A percentile compares a stretch with the other conserved stretches of the same genome.
Conservation (phyloP, 2,329 filamentous ascomycete genomes). For the Gnomoniopsis sp. region DNA sequence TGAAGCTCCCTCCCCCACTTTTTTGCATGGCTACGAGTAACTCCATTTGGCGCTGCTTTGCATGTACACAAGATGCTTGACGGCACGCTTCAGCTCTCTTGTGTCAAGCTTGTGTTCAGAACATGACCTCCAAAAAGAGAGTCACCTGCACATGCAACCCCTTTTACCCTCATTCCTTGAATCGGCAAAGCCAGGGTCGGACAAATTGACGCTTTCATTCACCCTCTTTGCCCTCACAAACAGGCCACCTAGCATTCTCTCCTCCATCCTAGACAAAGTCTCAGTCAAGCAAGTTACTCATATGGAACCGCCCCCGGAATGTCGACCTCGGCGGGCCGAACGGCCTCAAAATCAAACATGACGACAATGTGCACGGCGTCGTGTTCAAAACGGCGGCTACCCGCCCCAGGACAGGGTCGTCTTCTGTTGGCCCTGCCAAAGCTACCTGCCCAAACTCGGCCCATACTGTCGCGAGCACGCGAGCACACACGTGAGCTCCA, state of each 20-base stretch:
- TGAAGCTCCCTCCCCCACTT: too few species aligned
- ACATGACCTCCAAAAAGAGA: neutral
- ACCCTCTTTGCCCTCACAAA: neutral
- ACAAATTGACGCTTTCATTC: neutral
- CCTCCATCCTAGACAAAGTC: neutral
- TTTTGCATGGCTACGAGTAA: too few species aligned
- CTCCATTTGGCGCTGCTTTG: too few species aligned
- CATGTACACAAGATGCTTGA: too few species aligned
- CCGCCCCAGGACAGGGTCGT: neutral
- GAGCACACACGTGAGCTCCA: slow-evolving; percentile 22
- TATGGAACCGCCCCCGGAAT: slow-evolving; percentile 16
- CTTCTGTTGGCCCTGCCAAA: neutral
- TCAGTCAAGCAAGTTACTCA: slow-evolving; percentile 1
- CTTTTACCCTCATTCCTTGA: neutral
- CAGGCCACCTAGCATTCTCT: neutral
- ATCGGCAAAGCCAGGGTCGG: neutral
- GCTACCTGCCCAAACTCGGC: neutral
- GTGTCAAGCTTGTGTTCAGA: neutral
- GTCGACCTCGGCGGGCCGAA: slow-evolving; percentile 14
- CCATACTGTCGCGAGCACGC: slow-evolving; percentile 1
- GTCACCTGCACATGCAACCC: neutral
- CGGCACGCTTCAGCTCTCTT: neutral
- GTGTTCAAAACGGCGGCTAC: neutral
- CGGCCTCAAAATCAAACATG: slow-evolving; percentile 10
- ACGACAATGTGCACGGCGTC: neutral